Base-by-base conservation (phyloP, 805 yeast genomes). In the Myxozyma sirexii region DNA sequence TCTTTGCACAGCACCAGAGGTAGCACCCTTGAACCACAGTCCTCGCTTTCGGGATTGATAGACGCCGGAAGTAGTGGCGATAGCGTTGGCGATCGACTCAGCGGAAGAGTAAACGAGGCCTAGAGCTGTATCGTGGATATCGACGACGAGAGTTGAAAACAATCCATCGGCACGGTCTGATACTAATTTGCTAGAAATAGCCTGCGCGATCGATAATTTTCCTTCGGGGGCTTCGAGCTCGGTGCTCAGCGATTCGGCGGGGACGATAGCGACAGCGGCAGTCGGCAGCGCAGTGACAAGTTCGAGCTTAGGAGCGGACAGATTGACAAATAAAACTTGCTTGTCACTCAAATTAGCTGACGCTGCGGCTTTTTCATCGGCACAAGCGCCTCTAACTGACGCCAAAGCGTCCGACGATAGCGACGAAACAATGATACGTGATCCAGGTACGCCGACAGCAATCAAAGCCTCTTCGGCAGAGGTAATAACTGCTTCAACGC, bases 1-100 rank as follows among this genome's bases (percentile, higher is more conserved):
- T 66, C 80, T 79, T 76, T 94, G 99, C 1, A 96, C 89, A 54
- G 96, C 96, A 21, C 99, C 99, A n/a, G 96, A 88, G 1, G 97
- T 89, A 57, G 87, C 87, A 31, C 99, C 99, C 74, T 94, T 94
- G 73, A 86, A 88, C 99, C 99, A 94, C 60, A 94, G 80, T 45
- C 96, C 98, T 62, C 90, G 85, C 57, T 81, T 78, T 69, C 99
- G 86, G 7, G 97, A 90, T 74, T 88, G 97, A 75, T 94, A 94
- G 1, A 94, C 97, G 59, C 99, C 99, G 8, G 89, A 84, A 51
- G 83, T 81, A 23, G 89, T 86, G 61, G 83, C 83, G 67, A 94
- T 82, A 12, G 98, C 94, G 68, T 88, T 92, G 45, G 81, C 75
- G 69, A 94, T 84, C 35, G 97, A 89, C 67, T 87, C 91, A 43